Evolutionary conservation across 164 flowering plant genomes (phyloP).

Genomic region (Tetrastigma voinierianum): DNA sequence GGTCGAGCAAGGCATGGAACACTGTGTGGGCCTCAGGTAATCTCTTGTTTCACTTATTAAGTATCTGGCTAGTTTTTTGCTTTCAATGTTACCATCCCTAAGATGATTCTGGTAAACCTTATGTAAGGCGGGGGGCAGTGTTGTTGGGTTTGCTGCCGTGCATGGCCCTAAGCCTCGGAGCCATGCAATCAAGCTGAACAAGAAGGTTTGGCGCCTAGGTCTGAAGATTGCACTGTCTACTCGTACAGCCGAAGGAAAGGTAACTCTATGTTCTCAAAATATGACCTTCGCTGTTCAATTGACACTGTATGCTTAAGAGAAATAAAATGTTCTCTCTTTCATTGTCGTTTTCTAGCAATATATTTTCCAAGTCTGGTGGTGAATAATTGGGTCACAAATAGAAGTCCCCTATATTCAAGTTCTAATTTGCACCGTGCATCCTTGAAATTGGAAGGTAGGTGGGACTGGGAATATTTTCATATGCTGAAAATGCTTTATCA

Average conservation of each 20-base stretch:
- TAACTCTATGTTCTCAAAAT: conserved; percentile 23
- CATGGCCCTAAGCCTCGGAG: conserved; percentile 98
- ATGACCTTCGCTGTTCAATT: no score
- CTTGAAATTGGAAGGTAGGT: no score
- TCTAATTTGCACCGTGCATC: no score
- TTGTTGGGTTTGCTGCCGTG: conserved; percentile 66
- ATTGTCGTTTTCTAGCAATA: no score
- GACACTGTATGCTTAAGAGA: no score
- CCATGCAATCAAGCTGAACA: conserved; percentile 89
- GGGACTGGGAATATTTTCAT: no score
- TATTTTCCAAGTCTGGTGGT: no score
- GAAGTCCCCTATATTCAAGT: no score
- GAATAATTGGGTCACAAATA: no score
- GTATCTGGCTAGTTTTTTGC: conserved; percentile 3
- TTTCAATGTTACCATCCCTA: conserved; percentile 2
- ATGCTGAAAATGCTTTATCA: no score
- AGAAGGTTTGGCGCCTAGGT: conserved; percentile 95
- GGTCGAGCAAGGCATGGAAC: conserved; percentile 95
- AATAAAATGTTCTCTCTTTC: no score
- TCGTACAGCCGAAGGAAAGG: conserved; percentile 98
- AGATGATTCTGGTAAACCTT: conserved; percentile 1
- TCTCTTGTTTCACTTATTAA: conserved; percentile 3
- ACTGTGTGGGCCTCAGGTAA: conserved; percentile 90
- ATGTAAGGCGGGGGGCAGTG: conserved; percentile 4
- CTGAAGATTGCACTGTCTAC: conserved; percentile 88